Evolutionary conservation across 2,329 filamentous ascomycete genomes (phyloP).

Genomic region (Xylaria sp.): DNA sequence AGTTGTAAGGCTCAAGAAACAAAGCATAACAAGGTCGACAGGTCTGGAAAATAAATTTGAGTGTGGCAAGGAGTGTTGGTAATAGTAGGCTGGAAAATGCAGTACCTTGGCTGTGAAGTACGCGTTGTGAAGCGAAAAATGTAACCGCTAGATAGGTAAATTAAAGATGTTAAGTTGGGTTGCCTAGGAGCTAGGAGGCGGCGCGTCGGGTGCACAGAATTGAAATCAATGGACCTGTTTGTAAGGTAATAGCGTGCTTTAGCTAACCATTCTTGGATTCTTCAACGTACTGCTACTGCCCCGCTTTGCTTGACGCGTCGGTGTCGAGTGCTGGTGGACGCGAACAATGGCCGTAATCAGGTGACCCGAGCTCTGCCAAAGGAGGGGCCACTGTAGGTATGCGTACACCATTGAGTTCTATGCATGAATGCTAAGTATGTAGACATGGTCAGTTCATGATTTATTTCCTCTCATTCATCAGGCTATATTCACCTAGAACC

Average conservation of each 20-base stretch:
- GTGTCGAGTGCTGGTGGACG: constrained; percentile 23
- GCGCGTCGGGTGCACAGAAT: constrained; percentile 20
- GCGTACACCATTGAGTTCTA: background rate
- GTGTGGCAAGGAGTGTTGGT: background rate
- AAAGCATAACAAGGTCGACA: constrained; percentile 30
- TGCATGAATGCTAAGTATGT: background rate
- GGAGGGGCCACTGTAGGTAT: background rate
- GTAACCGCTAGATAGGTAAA: background rate
- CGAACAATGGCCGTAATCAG: constrained; percentile 35
- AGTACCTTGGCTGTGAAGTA: constrained; percentile 7
- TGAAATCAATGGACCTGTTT: no score
- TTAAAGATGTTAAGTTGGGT: background rate
- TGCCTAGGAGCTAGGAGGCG: constrained; percentile 15
- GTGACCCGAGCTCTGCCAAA: constrained; percentile 26
- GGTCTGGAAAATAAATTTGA: background rate
- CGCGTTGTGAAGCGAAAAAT: background rate
- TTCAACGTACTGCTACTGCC: constrained; percentile 18
- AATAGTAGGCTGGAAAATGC: constrained; percentile 1
- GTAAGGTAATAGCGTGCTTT: no score
- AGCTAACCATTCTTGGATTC: background rate
- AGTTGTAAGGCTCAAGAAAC: background rate
- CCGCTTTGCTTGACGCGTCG: constrained; percentile 33
- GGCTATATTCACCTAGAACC: no score
- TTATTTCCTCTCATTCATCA: background rate
- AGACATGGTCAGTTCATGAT: background rate